phyloP scores from a whole-genome alignment of 306 rosid species.

The Acacia melanoxylon region DNA sequence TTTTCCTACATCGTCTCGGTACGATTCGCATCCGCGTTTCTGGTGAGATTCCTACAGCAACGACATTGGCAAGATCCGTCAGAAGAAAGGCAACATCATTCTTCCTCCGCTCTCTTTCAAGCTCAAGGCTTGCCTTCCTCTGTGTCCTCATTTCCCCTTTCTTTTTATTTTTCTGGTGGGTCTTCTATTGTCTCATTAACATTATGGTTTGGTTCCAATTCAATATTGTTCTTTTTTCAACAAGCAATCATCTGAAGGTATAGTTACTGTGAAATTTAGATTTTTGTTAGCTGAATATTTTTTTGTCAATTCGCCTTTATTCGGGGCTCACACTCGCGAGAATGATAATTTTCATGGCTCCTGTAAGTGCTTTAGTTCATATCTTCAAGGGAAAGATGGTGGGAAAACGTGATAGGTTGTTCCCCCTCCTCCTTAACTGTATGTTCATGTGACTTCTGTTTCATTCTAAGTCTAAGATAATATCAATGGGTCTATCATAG shows the following conservation, averaged over 20 bases:
- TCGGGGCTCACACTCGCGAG: neutral
- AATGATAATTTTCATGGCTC: constrained; percentile 48
- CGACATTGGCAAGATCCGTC: constrained; percentile 92
- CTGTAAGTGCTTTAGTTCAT: constrained; percentile 59
- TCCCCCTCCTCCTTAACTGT: neutral
- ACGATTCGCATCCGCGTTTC: too few species aligned
- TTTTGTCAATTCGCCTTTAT: constrained; percentile 1
- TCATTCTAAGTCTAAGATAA: neutral
- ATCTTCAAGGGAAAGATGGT: neutral
- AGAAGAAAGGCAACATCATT: constrained; percentile 94
- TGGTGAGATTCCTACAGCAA: too few species aligned
- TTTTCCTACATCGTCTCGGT: too few species aligned
- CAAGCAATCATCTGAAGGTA: constrained; percentile 9
- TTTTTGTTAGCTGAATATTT: neutral
- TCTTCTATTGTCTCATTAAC: neutral
- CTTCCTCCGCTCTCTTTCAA: constrained; percentile 94
- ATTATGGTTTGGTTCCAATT: neutral
- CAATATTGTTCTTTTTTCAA: constrained; percentile 3
- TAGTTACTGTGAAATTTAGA: constrained; percentile 23
- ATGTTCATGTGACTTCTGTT: neutral
- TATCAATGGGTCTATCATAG: neutral
- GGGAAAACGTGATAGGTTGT: neutral
- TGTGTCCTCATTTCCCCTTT: neutral
- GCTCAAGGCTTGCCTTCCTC: constrained; percentile 57
- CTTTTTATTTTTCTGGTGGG: neutral